Base-by-base conservation (phyloP, 106 monocot genomes). In the Hemerocallis citrina region DNA sequence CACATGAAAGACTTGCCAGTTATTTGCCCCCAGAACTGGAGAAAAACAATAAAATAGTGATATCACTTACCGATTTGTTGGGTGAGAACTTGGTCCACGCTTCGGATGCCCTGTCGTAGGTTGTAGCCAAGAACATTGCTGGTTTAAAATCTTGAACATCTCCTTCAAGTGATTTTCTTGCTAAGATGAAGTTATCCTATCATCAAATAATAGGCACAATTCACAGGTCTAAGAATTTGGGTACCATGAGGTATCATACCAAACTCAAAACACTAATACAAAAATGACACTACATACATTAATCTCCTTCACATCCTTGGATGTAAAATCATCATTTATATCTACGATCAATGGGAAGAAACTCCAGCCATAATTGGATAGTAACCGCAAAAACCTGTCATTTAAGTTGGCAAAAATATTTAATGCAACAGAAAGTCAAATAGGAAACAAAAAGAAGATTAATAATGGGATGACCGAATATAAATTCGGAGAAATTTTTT, bases 291-390 rank as follows among this genome's bases (percentile, higher is more conserved):
- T 46, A 52, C 73, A 72, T 67, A 96, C 88, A 77, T 74, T 72
- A 29, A 92, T 98, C 57, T 88, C 81, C 52, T 75, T 74, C 57
- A 77, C 68, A 70, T 92, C 88, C 25, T 77, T 61, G 22, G 45
- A 39, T 15, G 77, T 77, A 16, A 88, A 70, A 71, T 87, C 90
- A 64, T 52, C 61, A 34, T 98, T 98, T 74, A 98, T 84, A 62
- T 98, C 91, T 56, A 98, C 79, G 68, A 88, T 70, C 72, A 98
- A 68, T 9, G 96, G 90, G 57, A 85, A 79, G 70, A 81, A 92
- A 15, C 54, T 57, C 98, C 98, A 98, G 65, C 92, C 77, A 59
- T 75, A 85, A 60, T 74, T 82, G 44, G 96, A 81, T 29, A 91
- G 76, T 41, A 98, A 35, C 7, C 91, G 81, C 68, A 98, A 66